Evolutionary conservation across 148 eudicot genomes (phyloP), one percentile per base, ranked within the genome.

Genomic region (Salicornia ramosissima): DNA sequence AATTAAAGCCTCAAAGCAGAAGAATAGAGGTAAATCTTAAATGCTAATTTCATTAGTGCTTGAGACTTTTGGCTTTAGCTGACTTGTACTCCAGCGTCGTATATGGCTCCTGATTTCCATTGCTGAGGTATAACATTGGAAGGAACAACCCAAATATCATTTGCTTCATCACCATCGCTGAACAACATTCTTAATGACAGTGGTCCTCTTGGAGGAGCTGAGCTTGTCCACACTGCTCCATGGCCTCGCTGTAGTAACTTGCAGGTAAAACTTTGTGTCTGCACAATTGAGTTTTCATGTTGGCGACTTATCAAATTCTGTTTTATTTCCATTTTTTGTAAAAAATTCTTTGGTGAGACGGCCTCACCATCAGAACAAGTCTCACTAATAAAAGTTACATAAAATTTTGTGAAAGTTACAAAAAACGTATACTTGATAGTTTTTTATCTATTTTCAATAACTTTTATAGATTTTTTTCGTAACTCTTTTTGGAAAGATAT

Each of bases 61-160:
- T 54, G 58, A 40, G 14, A 33, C 34, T 49, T 36, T 55, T 71
- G 12, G 16, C 63, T 64, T 73, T 65, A 77, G 67, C 69, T 69
- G 30, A 83, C 87, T 86, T 88, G 96, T 72, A 88, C 85, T 64
- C 92, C 96, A 15, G 96, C 76, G 75, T 90, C 96, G 76, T 90
- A 88, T 52, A 75, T 79, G 47, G 80, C 80, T 70, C 91, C 96
- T 52, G 81, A 76, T 74, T 77, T 78, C 96, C 96, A 90, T 66
- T 88, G 79, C 30, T 78, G 67, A 2, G 96, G 92, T 61, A 90
- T 81, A 53, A 78, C 71, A 43, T 84, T 86, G 34, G 77, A 79
- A 16, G 96, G 89, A 68, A 83, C 85, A 16, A 90, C 67, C 93
- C 96, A 88, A 29, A 58, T 65, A 69, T 86, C 87, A 24, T 83